Base-by-base conservation (phyloP, 2,329 filamentous ascomycete genomes). In the Epichloe typhina region DNA sequence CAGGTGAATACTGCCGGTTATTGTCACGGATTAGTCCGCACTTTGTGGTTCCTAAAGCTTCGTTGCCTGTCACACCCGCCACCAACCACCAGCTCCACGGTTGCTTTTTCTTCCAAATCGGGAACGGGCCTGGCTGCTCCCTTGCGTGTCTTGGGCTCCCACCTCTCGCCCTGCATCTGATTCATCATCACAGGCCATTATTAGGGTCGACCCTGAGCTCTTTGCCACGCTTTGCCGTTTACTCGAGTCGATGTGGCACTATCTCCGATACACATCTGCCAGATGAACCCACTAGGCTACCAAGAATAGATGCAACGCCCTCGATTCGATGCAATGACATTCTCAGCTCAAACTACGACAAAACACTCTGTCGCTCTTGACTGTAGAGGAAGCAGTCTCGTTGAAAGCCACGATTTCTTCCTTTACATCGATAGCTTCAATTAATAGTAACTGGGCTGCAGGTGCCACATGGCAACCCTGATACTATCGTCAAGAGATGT, bases 401-500 rank as follows among this genome's bases (percentile, higher is more conserved):
- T 38, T 11, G 31, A 26, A 13, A 13, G 17, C 19, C 31, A 37
- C 40, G 17, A 26, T 6, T 31, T 43, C 40, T 36, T 11, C 13
- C 19, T 19, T 17, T 11, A 43, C 17, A 15, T 26, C 8, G 39
- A 26, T 43, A n/a, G 40, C 39, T 17, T 43, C 17, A 13, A 13
- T 7, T 11, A 7, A 7, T 40, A 11, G 11, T 41, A 23, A 12
- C 15, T 9, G 13, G 15, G 13, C 6, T 36, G 17, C 5, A 17
- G 38, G 12, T 33, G 41, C 47, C 39, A 48, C 51, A 53, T 48
- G 48, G 48, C 45, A 53, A 36, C 35, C 47, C 51, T 44, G 43
- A 4, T 39, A 37, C 37, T 39, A 19, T 39, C 19, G 23, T 15
- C 23, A 39, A 31, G 36, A 8, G 6, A n/a, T 19, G 13, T 21